A percentile compares a stretch with the other conserved stretches of the same genome.
These are phyloP conservation scores for Discostella stelligeroides DNA, from an alignment of 108 stramenopile genomes.

Conservation along the genomic window DNA sequence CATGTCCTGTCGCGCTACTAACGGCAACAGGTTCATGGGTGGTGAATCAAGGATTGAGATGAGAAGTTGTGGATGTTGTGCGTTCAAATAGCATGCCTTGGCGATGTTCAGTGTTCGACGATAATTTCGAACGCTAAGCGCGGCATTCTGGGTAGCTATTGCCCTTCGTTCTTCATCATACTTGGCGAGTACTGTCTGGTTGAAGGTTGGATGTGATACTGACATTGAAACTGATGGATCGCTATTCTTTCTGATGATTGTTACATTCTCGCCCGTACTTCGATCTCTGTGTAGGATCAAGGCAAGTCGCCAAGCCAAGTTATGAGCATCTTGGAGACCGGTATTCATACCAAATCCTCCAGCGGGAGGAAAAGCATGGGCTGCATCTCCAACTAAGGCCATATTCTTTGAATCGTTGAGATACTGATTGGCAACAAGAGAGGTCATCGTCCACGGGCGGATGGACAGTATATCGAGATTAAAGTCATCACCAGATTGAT, in stretches of 20 bases:
- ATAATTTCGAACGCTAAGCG: constrained; percentile 88
- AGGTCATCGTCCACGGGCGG: constrained; percentile 92
- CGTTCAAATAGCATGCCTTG: constrained; percentile 76
- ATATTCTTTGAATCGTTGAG: constrained; percentile 36
- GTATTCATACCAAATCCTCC: constrained; percentile 98
- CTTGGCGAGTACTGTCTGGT: constrained; percentile 28
- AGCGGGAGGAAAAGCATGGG: constrained; percentile 96
- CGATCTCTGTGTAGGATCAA: neutral
- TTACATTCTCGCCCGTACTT: constrained; percentile 6
- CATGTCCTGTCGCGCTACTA: constrained; percentile 46
- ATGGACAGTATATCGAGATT: constrained; percentile 74
- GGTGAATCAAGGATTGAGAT: constrained; percentile 51
- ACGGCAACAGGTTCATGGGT: constrained; percentile 54
- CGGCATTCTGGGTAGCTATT: constrained; percentile 84
- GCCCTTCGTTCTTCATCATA: constrained; percentile 84
- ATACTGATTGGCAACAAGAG: constrained; percentile 72
- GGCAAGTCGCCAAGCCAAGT: constrained; percentile 78
- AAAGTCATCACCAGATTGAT: neutral
- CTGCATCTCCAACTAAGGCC: constrained; percentile 88
- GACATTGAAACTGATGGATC: neutral
- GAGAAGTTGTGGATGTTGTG: constrained; percentile 66
- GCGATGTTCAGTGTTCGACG: constrained; percentile 75
- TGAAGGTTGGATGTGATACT: neutral
- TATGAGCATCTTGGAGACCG: constrained; percentile 91
- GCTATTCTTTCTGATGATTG: neutral